phyloP scores from a whole-genome alignment of 1,284 basidiomycete genomes.

The Trichosporon faecale region DNA sequence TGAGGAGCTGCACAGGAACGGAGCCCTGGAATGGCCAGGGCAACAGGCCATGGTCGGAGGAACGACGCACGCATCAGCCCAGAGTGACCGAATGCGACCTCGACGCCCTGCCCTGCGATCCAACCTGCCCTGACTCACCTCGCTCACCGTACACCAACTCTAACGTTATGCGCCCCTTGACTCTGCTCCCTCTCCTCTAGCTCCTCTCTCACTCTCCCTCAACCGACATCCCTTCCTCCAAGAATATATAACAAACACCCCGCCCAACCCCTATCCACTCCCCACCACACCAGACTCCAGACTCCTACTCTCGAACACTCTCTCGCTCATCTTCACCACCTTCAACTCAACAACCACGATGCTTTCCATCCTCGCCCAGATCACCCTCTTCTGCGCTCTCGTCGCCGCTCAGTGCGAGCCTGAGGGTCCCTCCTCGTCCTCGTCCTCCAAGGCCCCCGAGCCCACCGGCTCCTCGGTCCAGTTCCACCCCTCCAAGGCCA shows the following conservation, averaged over 20 bases:
- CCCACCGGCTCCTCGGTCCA: constrained; percentile 1
- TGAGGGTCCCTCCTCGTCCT: constrained; percentile 11
- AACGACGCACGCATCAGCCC: background rate
- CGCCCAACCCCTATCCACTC: background rate
- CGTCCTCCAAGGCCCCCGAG: constrained; percentile 21
- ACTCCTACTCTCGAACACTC: background rate
- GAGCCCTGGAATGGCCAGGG: background rate
- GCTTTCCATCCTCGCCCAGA: constrained; percentile 19
- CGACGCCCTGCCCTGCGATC: background rate
- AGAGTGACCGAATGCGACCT: background rate
- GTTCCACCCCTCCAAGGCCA: constrained; percentile 22
- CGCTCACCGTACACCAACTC: background rate
- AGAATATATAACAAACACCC: constrained; percentile 7
- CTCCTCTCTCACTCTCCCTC: background rate
- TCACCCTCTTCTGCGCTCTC: constrained; percentile 20
- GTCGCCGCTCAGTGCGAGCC: constrained; percentile 21
- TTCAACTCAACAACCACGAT: constrained; percentile 15
- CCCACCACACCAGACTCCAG: background rate
- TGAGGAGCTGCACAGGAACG: background rate
- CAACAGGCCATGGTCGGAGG: background rate
- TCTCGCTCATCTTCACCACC: background rate
- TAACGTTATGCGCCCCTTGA: background rate
- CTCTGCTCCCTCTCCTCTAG: background rate
- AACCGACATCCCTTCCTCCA: background rate
- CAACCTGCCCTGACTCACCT: background rate